Evolutionary conservation across 495 filamentous ascomycete genomes (phyloP), one percentile per base, ranked within the genome.

Genomic region (Usnea hakonensis): DNA sequence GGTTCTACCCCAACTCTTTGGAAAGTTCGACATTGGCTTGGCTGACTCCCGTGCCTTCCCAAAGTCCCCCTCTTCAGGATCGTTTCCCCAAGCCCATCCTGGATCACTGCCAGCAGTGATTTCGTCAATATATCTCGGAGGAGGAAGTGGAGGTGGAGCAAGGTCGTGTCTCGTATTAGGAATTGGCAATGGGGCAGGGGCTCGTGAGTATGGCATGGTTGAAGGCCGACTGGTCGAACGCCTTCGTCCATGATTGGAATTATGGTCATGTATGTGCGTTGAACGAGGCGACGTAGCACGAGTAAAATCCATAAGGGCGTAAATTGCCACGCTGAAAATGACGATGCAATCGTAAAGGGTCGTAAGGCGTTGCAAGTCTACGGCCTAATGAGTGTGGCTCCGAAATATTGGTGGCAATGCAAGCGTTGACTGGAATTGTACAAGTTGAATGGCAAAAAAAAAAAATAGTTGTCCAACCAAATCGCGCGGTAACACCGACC

Each of bases 121-220:
- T 56, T 79, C 83, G 55, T 71, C 75, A 46, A 87, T 79, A 58
- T 76, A 72, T 63, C 77, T 72, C 10, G 85, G 85, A 10, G 85
- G 85, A 54, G 85, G 85, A 64, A 87, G 75, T 62, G 85, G 83
- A 58, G 85, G 85, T 46, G 85, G 85, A 44, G 75, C 76, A 58
- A 70, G 73, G 44, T 80, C 70, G 56, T 73, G 75, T 56, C 57
- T 63, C 54, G 58, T 44, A 58, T 58, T 68, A 73, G 55, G 78
- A 64, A 75, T 76, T 64, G 82, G 73, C 81, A 87, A 78, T 48
- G 85, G 80, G 41, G 75, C 75, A 60, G 71, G 71, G n/a, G 63
- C 57, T 30, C 74, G 72, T 58, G 76, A 69, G 64, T 71, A 77
- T 17, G 74, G 68, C 36, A 69, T 69, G 17, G 69, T 67, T 57